Evolutionary conservation across 495 filamentous ascomycete genomes (phyloP).

Genomic region (Evernia prunastri): DNA sequence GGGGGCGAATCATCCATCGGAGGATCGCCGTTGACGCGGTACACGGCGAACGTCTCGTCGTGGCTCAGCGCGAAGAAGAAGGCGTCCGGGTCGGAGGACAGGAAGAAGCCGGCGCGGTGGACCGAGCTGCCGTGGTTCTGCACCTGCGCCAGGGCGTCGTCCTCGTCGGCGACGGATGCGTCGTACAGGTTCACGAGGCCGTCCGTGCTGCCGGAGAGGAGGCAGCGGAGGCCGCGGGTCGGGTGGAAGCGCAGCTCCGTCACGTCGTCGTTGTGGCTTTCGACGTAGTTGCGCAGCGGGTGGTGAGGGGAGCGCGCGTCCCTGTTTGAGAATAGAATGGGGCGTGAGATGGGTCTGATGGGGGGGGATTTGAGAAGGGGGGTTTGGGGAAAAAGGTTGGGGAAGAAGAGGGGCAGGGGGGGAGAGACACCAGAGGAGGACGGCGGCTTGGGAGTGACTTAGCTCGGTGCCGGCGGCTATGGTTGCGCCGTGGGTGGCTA

Average conservation of each 20-base stretch:
- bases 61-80: slow-evolving; percentile 73
- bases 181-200: slow-evolving; percentile 83
- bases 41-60: slow-evolving; percentile 74
- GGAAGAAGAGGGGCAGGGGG: slow-evolving; percentile 19
- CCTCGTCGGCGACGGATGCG: slow-evolving; percentile 65
- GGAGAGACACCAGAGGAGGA: slow-evolving; percentile 60
- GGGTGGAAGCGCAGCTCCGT: slow-evolving; percentile 80
- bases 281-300: slow-evolving; percentile 59
- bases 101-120: slow-evolving; percentile 81
- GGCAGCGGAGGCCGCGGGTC: slow-evolving; percentile 59
- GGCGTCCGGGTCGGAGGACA: slow-evolving; percentile 53
- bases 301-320: slow-evolving; percentile 55
- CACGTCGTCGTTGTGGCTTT: slow-evolving; percentile 89
- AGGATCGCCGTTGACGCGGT: slow-evolving; percentile 51
- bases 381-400: neutral
- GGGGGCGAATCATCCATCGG: slow-evolving; percentile 38
- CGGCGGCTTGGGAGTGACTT: slow-evolving; percentile 60
- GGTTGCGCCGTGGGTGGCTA: slow-evolving; percentile 53
- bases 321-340: no score
- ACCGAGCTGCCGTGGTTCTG: slow-evolving; percentile 82
- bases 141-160: slow-evolving; percentile 77
- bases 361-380: slow-evolving; percentile 21
- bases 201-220: slow-evolving; percentile 89
- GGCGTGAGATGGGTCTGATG: no score
- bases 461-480: slow-evolving; percentile 79